Conservation (phyloP, 2,329 filamentous ascomycete genomes). For the Chaetomiaceae sp. region DNA sequence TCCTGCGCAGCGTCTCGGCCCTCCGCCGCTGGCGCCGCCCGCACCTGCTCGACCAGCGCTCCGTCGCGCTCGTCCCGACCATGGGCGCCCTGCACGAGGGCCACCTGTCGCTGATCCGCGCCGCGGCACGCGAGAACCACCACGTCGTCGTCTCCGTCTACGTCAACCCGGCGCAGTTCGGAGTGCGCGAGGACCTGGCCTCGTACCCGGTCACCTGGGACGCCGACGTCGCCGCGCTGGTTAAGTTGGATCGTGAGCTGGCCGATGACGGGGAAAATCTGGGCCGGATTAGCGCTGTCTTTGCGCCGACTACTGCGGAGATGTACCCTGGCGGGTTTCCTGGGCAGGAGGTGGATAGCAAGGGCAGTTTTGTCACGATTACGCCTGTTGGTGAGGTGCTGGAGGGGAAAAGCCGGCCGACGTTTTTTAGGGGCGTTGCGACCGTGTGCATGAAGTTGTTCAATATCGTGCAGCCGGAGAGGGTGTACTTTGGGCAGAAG, state of each 20-base stretch:
- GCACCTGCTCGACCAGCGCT: conserved; percentile 61
- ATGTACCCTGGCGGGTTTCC: conserved; percentile 86
- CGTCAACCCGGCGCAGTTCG: conserved; percentile 96
- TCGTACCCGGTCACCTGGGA: conserved; percentile 92
- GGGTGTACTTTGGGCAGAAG: conserved; percentile 94
- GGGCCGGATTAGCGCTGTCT: conserved; percentile 75
- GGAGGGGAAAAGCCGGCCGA: conserved; percentile 80
- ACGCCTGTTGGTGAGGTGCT: conserved; percentile 77
- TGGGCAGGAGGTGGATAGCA: conserved; percentile 65
- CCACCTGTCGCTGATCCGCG: conserved; percentile 78
- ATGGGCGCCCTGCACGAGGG: conserved; percentile 97
- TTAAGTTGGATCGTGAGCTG: conserved; percentile 66
- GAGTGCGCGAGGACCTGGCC: conserved; percentile 76
- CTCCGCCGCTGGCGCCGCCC: conserved; percentile 66
- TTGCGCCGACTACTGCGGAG: conserved; percentile 73
- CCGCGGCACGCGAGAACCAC: conserved; percentile 77
- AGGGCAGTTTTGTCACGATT: conserved; percentile 86
- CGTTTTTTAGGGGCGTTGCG: conserved; percentile 94
- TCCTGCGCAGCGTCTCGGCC: conserved; percentile 70
- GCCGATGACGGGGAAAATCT: conserved; percentile 52
- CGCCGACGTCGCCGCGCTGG: conserved; percentile 63
- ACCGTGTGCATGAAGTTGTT: conserved; percentile 95
- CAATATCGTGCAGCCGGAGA: conserved; percentile 72
- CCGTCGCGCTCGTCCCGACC: conserved; percentile 85
- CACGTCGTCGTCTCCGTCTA: conserved; percentile 89